Base-by-base conservation (phyloP, 805 yeast genomes). In the Nakazawaea laoshanensis region DNA sequence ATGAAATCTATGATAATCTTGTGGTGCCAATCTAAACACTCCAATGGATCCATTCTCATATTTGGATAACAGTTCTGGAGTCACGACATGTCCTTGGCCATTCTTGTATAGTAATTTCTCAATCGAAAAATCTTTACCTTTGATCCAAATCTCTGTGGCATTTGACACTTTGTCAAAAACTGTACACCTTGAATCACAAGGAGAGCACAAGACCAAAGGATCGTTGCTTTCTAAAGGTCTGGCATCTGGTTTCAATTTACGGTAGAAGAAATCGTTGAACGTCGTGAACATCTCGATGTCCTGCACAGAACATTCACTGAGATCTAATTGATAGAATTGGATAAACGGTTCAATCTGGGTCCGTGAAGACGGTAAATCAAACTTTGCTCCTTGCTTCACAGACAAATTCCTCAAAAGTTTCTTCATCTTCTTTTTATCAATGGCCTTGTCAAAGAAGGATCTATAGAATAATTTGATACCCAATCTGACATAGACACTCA, bases 1-100 rank as follows among this genome's bases (percentile, higher is more conserved):
- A 52, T 89, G 98, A 55, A 89, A 88, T 28, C 98, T 62, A 50
- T 89, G 98, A 49, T 89, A 89, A 52, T 89, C 98, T 52, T 89
- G 98, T 1, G 98, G 98, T 0, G 98, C 97, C 27, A 89, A 60
- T 37, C 98, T 60, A 53, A 89, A 89, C 2, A 89, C 72, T 0
- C 81, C 88, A 27, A 88, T 54, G 3, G 87, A 61, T 26, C 86
- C 81, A 11, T 61, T 53, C 23, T 67, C 68, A 41, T 69, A 71
- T 19, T 48, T 48, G 5, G 12, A 19, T 3, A 36, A 11, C 15
- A 14, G 10, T 10, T 22, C 16, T 8, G 42, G 40, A 9, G 47
- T 44, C 5, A 45, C 60, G 11, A 50, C 41, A 4, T 55, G 53
- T 4, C 66, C 60, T 12, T 48, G 47, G 34, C 58, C 60, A 31